Evolutionary conservation across 139 green algal genomes (phyloP), one percentile per base, ranked within the genome.

Genomic region (Picochlorum sp.): DNA sequence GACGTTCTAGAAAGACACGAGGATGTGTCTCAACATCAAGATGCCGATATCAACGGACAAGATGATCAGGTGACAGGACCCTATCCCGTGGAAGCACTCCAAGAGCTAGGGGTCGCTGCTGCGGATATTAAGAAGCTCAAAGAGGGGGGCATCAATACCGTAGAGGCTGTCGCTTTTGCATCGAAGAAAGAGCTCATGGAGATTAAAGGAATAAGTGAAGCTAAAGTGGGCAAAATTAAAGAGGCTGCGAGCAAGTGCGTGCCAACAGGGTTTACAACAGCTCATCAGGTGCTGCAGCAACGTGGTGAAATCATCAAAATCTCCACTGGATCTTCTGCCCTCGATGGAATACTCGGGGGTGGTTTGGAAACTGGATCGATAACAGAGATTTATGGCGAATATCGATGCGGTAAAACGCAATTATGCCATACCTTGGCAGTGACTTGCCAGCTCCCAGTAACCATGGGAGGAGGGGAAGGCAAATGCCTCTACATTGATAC

Each of bases 401-500:
- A 82, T 67, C 72, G 93, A 28, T 81, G 76, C 25, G 93, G 93
- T 28, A 99, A 99, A 66, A 99, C 93, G 9, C 93, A 99, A 72
- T 66, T 99, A 20, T 97, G 87, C 63, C 93, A 99, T 66, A 98
- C 92, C 2, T 76, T 99, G 3, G 95, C 85, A 56, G 90, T 99
- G 2, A 96, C 88, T 4, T 95, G 88, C 73, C 75, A 94, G 89
- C 71, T 97, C 22, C 83, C 89, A 3, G 72, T 91, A 18, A 81
- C 94, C 32, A 78, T 89, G 62, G 93, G 93, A 13, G 93, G 93
- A 30, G 93, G 78, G 10, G 93, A 99, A 65, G 93, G 93, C 65
- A 97, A 97, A 69, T 88, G 81, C 4, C 76, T 99, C 58, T 98
- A 95, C 79, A 99, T 99, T 45, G 90, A 98, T 81, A 98, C 91